A percentile compares a stretch with the other conserved stretches of the same genome.
These are phyloP conservation scores for Cercospora sp. DNA, from an alignment of 2,329 filamentous ascomycete species.

Conservation along the genomic window DNA sequence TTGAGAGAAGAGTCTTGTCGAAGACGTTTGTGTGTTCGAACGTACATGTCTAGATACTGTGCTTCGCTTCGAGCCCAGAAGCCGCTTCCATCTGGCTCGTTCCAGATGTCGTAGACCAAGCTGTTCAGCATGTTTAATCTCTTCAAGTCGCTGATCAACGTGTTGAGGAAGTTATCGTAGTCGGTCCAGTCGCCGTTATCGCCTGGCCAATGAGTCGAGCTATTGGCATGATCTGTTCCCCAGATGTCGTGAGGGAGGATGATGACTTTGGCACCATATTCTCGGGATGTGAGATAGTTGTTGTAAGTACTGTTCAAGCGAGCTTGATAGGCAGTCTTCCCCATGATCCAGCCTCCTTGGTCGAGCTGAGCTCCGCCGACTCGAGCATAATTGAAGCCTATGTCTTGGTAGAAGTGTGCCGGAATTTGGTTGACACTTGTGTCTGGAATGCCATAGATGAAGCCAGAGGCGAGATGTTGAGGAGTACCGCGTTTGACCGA, in stretches of 20 bases:
- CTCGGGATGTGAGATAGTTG: conserved; percentile 49
- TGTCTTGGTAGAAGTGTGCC: conserved; percentile 42
- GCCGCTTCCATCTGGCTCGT: conserved; percentile 50
- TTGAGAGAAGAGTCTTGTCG: conserved; percentile 33
- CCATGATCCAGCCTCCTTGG: conserved; percentile 45
- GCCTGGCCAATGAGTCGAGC: conserved; percentile 48
- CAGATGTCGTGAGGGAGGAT: conserved; percentile 32
- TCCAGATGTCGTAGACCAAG: conserved; percentile 55
- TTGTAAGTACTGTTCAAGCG: conserved; percentile 49
- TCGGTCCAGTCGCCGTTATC: conserved; percentile 52
- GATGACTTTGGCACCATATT: conserved; percentile 31
- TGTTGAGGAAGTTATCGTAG: conserved; percentile 48
- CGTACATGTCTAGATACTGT: conserved; percentile 48
- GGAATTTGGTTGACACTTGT: conserved; percentile 41
- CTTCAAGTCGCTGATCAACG: conserved; percentile 43
- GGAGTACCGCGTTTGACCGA: conserved; percentile 38
- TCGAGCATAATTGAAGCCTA: conserved; percentile 45
- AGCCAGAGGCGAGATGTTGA: conserved; percentile 44
- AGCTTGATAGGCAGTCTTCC: conserved; percentile 33
- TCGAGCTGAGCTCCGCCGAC: conserved; percentile 47
- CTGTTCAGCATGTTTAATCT: conserved; percentile 41
- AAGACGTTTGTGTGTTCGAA: conserved; percentile 43
- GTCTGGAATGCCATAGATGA: conserved; percentile 46
- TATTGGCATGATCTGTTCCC: conserved; percentile 37
- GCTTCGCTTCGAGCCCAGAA: conserved; percentile 43